Conservation (phyloP, 2,329 filamentous ascomycete species). For the Elsinoe ampelina region DNA sequence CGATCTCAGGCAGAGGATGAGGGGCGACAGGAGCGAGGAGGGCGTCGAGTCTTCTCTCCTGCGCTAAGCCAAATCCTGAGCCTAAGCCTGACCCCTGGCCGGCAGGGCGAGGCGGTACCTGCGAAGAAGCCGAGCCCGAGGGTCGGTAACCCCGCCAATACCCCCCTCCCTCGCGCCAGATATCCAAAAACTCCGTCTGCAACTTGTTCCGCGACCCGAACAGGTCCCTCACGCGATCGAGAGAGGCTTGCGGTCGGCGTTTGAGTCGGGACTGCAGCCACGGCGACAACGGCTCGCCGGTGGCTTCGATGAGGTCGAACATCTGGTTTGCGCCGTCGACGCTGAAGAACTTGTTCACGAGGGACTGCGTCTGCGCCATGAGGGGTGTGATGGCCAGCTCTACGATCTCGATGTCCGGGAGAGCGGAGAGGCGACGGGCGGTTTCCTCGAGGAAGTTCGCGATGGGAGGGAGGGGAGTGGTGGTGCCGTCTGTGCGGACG, state of each 20-base stretch:
- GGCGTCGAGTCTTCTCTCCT: constrained; percentile 41
- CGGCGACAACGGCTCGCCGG: constrained; percentile 48
- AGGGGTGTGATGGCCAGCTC: constrained; percentile 46
- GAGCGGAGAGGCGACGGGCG: constrained; percentile 27
- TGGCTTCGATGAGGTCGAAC: constrained; percentile 48
- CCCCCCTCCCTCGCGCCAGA: constrained; percentile 44
- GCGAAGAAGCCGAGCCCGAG: no score
- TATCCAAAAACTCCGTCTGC: constrained; percentile 46
- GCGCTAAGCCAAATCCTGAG: constrained; percentile 16
- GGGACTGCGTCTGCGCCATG: constrained; percentile 46
- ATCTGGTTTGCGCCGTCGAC: constrained; percentile 48
- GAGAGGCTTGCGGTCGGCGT: constrained; percentile 37
- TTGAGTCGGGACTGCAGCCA: constrained; percentile 48
- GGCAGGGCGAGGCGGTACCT: no score
- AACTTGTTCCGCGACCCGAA: constrained; percentile 45
- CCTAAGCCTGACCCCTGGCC: background rate
- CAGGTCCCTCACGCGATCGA: constrained; percentile 43
- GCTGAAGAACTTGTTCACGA: constrained; percentile 50
- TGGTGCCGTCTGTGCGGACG: constrained; percentile 41
- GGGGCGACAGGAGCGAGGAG: constrained; percentile 56
- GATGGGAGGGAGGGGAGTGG: constrained; percentile 45
- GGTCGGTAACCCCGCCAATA: constrained; percentile 22
- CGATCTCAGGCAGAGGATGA: constrained; percentile 53
- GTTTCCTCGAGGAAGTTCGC: constrained; percentile 39
- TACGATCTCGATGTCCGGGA: constrained; percentile 41